A percentile compares a stretch with the other conserved stretches of the same genome.
Conservation (phyloP, 805 yeast genomes). For the Grigorovia jiainica region DNA sequence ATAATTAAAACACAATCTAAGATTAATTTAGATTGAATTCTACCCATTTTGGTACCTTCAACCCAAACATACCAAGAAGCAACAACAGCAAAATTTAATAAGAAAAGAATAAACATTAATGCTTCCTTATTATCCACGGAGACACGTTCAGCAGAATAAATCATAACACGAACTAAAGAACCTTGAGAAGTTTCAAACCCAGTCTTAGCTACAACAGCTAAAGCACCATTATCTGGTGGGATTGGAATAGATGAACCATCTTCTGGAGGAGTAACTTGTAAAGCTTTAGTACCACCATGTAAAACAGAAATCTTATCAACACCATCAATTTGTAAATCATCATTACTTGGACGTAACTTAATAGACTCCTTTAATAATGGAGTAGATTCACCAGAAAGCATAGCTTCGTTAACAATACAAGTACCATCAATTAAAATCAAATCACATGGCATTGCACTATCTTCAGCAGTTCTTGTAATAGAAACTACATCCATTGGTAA, state of each 20-base stretch:
- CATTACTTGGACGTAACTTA: slow-evolving; percentile 67
- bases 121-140: slow-evolving; percentile 95
- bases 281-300: slow-evolving; percentile 93
- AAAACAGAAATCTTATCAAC: slow-evolving; percentile 80
- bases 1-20: slow-evolving; percentile 92
- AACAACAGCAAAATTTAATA: slow-evolving; percentile 83
- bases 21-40: slow-evolving; percentile 86
- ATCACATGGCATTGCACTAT: slow-evolving; percentile 91
- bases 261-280: slow-evolving; percentile 76
- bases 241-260: slow-evolving; percentile 36
- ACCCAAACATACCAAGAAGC: slow-evolving; percentile 98
- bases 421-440: slow-evolving; percentile 77
- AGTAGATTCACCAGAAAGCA: slow-evolving; percentile 97
- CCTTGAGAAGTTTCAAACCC: slow-evolving; percentile 99
- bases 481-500: slow-evolving; percentile 91
- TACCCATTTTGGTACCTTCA: slow-evolving; percentile 92
- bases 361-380: slow-evolving; percentile 91
- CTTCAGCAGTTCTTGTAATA: slow-evolving; percentile 80
- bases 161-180: slow-evolving; percentile 93
- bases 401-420: slow-evolving; percentile 95
- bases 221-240: slow-evolving; percentile 88
- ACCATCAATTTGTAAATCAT: slow-evolving; percentile 63
- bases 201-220: slow-evolving; percentile 82
- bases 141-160: slow-evolving; percentile 91
- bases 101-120: slow-evolving; percentile 79